Evolutionary conservation across 2,329 filamentous ascomycete genomes (phyloP), one percentile per base, ranked within the genome.

Genomic region (Aspergillus awamori): DNA sequence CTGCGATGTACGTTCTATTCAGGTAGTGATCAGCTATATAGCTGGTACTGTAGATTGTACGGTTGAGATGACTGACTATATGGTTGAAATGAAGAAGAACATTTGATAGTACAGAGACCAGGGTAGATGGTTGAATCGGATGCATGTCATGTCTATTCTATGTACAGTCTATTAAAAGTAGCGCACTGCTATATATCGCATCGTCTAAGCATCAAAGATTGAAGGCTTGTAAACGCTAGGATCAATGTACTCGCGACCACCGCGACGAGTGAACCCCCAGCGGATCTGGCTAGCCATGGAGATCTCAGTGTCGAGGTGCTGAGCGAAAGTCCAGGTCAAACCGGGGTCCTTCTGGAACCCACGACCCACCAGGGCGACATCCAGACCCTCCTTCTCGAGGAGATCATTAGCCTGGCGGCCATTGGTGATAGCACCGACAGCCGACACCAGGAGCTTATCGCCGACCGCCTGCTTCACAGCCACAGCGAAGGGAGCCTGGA

Each of bases 321-420:
- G 84, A 0, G 91, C 93, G 64, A 86, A 88, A 36, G 85, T 83
- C 77, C 92, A 86, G 8, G 92, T 89, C 72, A 93, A 87, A 60
- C 91, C 88, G 0, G 93, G 90, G 71, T 96, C 92, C 74, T 92
- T 87, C 78, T 96, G 82, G 76, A 95, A 95, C 70, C 90, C 89
- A 59, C 92, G 83, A 0, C 86, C 93, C 1, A 89, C 82, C 17
- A 94, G 82, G 0, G 89, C 87, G n/a, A 93, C 75, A 72, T 97
- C 93, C 61, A 87, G 69, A 63, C 77, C 75, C 8, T 79, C 74
- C 63, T 79, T 75, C 61, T 85, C 79, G 2, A 86, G 72, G 70
- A 89, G 61, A 79, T 85, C 65, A 82, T 87, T 84, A 5, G 91
- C 92, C 74, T 89, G 83, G 68, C 87, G 84, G 2, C 88, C 89